Evolutionary conservation across 306 rosid species (phyloP).

Genomic region (Cucurbita ficifolia): DNA sequence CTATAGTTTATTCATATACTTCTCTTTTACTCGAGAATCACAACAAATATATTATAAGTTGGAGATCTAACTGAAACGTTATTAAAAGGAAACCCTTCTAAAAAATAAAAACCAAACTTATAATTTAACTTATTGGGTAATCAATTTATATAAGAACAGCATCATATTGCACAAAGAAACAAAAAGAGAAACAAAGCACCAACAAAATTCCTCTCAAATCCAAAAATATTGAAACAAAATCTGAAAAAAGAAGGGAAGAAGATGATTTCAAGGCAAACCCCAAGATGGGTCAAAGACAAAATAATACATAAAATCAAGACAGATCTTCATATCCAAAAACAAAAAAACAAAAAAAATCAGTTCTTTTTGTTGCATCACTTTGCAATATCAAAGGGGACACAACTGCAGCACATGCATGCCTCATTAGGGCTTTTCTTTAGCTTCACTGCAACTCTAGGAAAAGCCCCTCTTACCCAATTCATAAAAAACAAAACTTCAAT

Average conservation of each 20-base stretch:
- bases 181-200: neutral
- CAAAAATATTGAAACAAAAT: neutral
- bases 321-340: neutral
- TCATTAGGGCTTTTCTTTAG: slow-evolving; percentile 2
- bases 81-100: no score
- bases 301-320: neutral
- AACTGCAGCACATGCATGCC: neutral
- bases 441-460: neutral
- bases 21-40: no score
- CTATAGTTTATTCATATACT: no score
- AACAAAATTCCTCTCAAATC: neutral
- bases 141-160: neutral
- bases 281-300: neutral
- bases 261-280: neutral
- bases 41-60: no score
- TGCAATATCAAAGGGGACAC: neutral
- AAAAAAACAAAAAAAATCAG: neutral
- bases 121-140: no score
- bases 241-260: neutral
- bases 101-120: no score
- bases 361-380: neutral
- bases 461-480: neutral
- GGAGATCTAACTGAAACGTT: no score
- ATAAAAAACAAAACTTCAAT: neutral
- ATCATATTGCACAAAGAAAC: neutral